These are phyloP conservation scores for Kodamaea fukazawae DNA, from an alignment of 805 yeast species.

Conservation along the genomic window DNA sequence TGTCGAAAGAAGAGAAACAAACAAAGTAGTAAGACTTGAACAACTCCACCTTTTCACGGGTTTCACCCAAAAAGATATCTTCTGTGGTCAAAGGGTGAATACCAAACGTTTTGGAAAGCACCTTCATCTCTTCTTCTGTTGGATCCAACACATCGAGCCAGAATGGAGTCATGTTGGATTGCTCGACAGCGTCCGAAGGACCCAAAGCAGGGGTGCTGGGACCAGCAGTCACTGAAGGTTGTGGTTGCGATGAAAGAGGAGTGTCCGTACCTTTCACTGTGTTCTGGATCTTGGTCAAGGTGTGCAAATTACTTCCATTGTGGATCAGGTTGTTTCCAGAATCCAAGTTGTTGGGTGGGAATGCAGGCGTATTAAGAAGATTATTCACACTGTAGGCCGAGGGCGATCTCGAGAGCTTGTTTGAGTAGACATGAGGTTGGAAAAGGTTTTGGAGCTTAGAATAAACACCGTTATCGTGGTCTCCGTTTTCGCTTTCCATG, in stretches of 20 bases:
- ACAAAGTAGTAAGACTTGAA: constrained; percentile 89
- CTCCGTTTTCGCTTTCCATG: background rate
- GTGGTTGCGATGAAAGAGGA: constrained; percentile 11
- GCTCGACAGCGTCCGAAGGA: constrained; percentile 9
- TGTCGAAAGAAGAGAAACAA: constrained; percentile 65
- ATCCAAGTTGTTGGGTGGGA: constrained; percentile 1
- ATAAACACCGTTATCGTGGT: constrained; percentile 3
- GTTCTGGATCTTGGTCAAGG: constrained; percentile 7
- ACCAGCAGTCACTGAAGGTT: background rate
- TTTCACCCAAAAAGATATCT: constrained; percentile 89
- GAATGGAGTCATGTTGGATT: constrained; percentile 29
- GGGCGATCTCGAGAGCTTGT: constrained; percentile 9
- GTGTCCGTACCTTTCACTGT: constrained; percentile 8
- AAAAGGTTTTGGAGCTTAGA: constrained; percentile 22
- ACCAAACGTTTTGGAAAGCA: constrained; percentile 82
- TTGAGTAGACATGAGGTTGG: constrained; percentile 21
- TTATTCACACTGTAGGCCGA: constrained; percentile 10
- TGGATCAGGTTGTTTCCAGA: constrained; percentile 5
- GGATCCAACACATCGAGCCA: constrained; percentile 95
- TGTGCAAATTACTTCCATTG: constrained; percentile 4
- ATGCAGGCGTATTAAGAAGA: constrained; percentile 2
- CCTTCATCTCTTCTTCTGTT: constrained; percentile 96
- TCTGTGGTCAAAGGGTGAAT: constrained; percentile 96
- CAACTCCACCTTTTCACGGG: constrained; percentile 91
- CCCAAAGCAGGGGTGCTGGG: constrained; percentile 15